Base-by-base conservation (phyloP, 2,329 filamentous ascomycete species). In the Colletotrichum sp. region DNA sequence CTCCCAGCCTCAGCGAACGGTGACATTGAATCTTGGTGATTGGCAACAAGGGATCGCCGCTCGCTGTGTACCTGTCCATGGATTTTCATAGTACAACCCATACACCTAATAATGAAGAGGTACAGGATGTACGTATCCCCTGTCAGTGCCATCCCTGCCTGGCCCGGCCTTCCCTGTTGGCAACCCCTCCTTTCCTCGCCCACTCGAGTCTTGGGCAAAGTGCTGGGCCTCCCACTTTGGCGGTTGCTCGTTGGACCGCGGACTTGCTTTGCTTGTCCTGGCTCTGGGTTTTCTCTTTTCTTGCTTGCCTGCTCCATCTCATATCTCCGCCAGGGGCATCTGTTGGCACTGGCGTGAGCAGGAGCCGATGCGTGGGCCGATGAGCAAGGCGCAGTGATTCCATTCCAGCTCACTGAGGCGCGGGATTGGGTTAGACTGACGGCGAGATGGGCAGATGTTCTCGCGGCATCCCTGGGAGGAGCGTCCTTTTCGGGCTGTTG, bases 1-100 rank as follows among this genome's bases (percentile, higher is more conserved):
- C 52, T 73, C 64, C 64, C 44, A 73, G 64, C 64, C 70, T 64
- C 70, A 69, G 73, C 70, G 70, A 69, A 75, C 64, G 59, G 64
- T 69, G 52, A 44, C 59, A 39, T 28, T 34, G 65, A 44, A 64
- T 68, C 64, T 65, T 34, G 44, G 30, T 65, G 70, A 75, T 73
- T 73, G 73, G 64, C 73, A 59, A 22, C 64, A 57, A 73, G 64
- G 70, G 73, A 75, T 60, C 57, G 70, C 44, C 44, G 16, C 22
- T 48, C 44, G 34, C 65, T 60, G 32, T 32, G 39, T 68, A 39
- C 73, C 70, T 65, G 70, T 65, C 73, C 64, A 52, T 64, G 64
- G 36, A 44, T 75, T 62, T 60, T 64, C 64, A 73, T 67, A 65
- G 60, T 75, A 73, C 59, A 69, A 39, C 67, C 67, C 68, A 63